Evolutionary conservation across 257 asterid species (phyloP).

Genomic region (Solanum peruvianum): DNA sequence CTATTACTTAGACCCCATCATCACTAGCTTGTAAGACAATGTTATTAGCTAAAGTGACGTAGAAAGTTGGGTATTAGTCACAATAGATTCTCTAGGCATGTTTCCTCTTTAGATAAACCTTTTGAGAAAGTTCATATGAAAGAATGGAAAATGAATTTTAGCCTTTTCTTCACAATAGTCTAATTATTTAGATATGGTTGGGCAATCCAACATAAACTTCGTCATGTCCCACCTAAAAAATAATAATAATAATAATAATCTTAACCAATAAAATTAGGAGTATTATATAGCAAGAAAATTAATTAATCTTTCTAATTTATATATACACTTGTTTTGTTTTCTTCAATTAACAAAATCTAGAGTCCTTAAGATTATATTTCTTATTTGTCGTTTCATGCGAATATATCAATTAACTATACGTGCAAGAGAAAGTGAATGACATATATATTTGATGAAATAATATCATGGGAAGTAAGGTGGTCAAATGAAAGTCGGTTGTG

Average conservation of each 20-base stretch:
- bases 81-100: slow-evolving; percentile 22
- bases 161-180: slow-evolving; percentile 18
- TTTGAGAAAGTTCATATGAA: slow-evolving; percentile 7
- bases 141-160: slow-evolving; percentile 18
- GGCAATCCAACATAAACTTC: slow-evolving; percentile 27
- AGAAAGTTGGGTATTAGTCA: slow-evolving; percentile 37
- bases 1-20: not conserved
- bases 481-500: not conserved
- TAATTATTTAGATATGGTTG: slow-evolving; percentile 26
- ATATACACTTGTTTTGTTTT: not conserved
- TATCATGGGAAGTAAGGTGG: not conserved
- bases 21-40: slow-evolving; percentile 18
- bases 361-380: not conserved
- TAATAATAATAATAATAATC: too few relatives aligned
- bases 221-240: slow-evolving; percentile 17
- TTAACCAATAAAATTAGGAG: not conserved
- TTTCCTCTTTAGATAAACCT: slow-evolving; percentile 20
- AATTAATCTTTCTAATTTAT: not conserved
- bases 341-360: not conserved
- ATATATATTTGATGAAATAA: not conserved
- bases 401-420: not conserved
- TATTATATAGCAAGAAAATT: not conserved
- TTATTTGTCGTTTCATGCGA: not conserved
- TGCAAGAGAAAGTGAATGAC: not conserved
- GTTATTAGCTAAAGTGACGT: slow-evolving; percentile 18